Evolutionary conservation across 345 rosid genomes (phyloP).

Genomic region (Adansonia digitata): DNA sequence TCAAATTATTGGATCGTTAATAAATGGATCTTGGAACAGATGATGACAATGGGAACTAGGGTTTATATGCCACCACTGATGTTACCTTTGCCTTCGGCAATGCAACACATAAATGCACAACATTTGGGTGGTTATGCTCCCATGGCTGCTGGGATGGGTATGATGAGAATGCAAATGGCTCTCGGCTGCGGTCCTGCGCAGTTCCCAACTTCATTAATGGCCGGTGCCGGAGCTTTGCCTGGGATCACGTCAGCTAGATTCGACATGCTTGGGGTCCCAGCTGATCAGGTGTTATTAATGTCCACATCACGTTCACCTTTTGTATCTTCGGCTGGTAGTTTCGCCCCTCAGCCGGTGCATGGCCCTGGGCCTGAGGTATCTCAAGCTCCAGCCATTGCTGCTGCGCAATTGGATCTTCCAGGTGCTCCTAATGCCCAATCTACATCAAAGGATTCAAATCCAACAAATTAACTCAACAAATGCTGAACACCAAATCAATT

Average conservation of each 20-base stretch:
- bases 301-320: constrained; percentile 22
- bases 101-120: constrained; percentile 33
- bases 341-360: constrained; percentile 12
- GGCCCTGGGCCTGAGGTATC: constrained; percentile 8
- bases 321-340: constrained; percentile 15
- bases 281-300: constrained; percentile 20
- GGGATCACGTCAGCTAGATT: constrained; percentile 16
- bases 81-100: constrained; percentile 20
- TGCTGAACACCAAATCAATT: background rate
- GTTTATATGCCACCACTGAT: constrained; percentile 36
- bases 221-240: constrained; percentile 12
- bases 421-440: constrained; percentile 15
- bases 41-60: constrained; percentile 51
- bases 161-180: constrained; percentile 36
- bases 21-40: constrained; percentile 27
- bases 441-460: constrained; percentile 15
- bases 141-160: constrained; percentile 25
- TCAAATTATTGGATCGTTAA: background rate
- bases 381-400: constrained; percentile 12
- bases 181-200: constrained; percentile 22
- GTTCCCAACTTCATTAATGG: constrained; percentile 21
- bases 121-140: constrained; percentile 26
- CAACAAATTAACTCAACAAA: background rate
- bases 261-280: constrained; percentile 22
- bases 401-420: background rate